Evolutionary conservation across 345 rosid species (phyloP).

Genomic region (Melaleuca quinquenervia): DNA sequence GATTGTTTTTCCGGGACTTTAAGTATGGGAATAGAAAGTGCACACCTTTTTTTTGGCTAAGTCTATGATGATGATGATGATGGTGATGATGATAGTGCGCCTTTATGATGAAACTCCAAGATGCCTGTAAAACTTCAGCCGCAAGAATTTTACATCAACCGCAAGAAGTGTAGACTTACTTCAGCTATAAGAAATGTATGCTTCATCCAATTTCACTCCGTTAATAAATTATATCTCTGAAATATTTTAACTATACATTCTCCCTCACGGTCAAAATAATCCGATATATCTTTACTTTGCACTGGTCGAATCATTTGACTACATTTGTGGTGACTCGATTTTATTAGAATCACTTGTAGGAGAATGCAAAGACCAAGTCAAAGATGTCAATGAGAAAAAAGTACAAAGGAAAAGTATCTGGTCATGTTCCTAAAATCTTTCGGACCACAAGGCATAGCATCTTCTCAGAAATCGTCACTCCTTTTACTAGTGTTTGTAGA

Average conservation of each 20-base stretch:
- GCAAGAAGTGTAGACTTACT: background rate
- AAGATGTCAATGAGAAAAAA: background rate
- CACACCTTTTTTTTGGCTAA: background rate
- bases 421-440: background rate
- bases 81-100: too few relatives aligned
- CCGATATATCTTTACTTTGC: background rate
- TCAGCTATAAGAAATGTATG: too few relatives aligned
- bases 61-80: background rate
- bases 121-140: background rate
- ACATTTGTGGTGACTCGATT: background rate
- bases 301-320: background rate
- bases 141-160: background rate
- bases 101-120: background rate
- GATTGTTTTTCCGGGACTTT: background rate
- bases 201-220: background rate
- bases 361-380: background rate
- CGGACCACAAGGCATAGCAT: background rate
- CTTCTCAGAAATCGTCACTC: background rate
- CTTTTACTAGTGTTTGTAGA: background rate
- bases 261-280: background rate
- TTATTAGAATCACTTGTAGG: background rate
- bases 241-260: background rate
- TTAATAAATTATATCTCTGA: background rate
- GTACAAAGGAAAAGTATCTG: background rate
- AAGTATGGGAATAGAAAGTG: background rate